phyloP scores from a whole-genome alignment of 768 basidiomycete species.

The Podaxis sp. region DNA sequence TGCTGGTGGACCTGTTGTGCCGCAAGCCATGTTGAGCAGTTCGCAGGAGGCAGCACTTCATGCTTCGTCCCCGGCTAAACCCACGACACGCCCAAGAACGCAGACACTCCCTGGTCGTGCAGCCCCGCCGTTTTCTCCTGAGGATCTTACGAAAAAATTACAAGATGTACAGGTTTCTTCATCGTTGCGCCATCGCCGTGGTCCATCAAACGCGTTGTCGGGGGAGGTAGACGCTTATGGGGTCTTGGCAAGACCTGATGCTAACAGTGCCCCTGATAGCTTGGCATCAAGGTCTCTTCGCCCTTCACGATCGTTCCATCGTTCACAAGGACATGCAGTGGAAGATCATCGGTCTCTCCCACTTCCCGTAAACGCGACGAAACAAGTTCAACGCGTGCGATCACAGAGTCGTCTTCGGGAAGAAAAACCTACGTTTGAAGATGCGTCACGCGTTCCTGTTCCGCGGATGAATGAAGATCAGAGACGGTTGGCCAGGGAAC shows the following conservation, averaged over 20 bases:
- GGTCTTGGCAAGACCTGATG: not conserved
- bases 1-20: slow-evolving; percentile 15
- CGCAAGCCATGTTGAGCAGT: slow-evolving; percentile 26
- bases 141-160: slow-evolving; percentile 61
- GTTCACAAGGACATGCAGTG: slow-evolving; percentile 33
- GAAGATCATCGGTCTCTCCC: slow-evolving; percentile 34
- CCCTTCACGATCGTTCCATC: slow-evolving; percentile 64
- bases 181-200: slow-evolving; percentile 16
- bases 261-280: not conserved
- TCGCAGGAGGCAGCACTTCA: slow-evolving; percentile 39
- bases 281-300: slow-evolving; percentile 34
- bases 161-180: slow-evolving; percentile 45
- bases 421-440: slow-evolving; percentile 14
- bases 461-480: slow-evolving; percentile 12
- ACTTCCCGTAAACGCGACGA: slow-evolving; percentile 26
- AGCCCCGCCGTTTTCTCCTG: slow-evolving; percentile 43
- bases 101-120: slow-evolving; percentile 41
- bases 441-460: slow-evolving; percentile 8
- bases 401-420: slow-evolving; percentile 16
- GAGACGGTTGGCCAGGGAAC: not conserved
- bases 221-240: not conserved
- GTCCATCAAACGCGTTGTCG: slow-evolving; percentile 1
- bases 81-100: slow-evolving; percentile 37
- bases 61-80: slow-evolving; percentile 23
- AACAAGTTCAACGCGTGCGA: slow-evolving; percentile 1